Percentiles rank a stretch among this genome's conserved stretches.
These are phyloP conservation scores for Lineolata rhizophorae DNA, from an alignment of 495 filamentous ascomycete species.

Conservation along the genomic window DNA sequence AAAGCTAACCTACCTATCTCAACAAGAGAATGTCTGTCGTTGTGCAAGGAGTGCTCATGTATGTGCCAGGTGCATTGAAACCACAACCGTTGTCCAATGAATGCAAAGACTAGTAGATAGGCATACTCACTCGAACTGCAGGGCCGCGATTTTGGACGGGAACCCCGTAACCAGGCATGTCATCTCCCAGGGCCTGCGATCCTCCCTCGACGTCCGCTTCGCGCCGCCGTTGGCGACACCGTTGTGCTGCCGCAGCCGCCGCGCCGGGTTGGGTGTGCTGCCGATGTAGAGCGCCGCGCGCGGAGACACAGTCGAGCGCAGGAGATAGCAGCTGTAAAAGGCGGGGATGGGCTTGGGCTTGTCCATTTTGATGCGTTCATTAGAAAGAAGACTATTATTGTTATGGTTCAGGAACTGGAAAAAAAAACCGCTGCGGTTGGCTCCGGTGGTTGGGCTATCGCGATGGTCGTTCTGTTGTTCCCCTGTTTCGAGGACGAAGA, in stretches of 20 bases:
- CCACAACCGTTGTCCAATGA: not conserved
- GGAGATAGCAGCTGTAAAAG: slow-evolving; percentile 68
- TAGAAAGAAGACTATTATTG: no score
- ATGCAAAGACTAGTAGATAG: not conserved
- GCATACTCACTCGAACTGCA: slow-evolving; percentile 85
- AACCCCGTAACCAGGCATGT: slow-evolving; percentile 71
- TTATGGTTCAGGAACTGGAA: no score
- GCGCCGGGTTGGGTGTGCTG: slow-evolving; percentile 64
- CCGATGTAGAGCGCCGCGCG: slow-evolving; percentile 59
- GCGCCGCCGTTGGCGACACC: slow-evolving; percentile 62
- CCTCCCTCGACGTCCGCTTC: slow-evolving; percentile 37
- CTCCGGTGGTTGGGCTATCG: no score
- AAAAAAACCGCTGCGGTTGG: no score
- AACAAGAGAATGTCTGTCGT: no score
- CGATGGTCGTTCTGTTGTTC: no score
- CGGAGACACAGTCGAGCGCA: slow-evolving; percentile 50
- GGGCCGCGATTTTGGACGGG: slow-evolving; percentile 58
- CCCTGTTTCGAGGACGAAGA: no score
- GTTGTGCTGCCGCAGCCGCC: slow-evolving; percentile 80
- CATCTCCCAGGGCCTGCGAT: slow-evolving; percentile 87
- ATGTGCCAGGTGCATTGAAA: not conserved
- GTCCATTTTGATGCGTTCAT: no score
- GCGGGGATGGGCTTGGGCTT: slow-evolving; percentile 42
- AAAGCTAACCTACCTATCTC: no score
- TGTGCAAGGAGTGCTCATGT: not conserved